These are phyloP conservation scores for Trametes villosa DNA, from an alignment of 768 basidiomycete species.

Conservation along the genomic window DNA sequence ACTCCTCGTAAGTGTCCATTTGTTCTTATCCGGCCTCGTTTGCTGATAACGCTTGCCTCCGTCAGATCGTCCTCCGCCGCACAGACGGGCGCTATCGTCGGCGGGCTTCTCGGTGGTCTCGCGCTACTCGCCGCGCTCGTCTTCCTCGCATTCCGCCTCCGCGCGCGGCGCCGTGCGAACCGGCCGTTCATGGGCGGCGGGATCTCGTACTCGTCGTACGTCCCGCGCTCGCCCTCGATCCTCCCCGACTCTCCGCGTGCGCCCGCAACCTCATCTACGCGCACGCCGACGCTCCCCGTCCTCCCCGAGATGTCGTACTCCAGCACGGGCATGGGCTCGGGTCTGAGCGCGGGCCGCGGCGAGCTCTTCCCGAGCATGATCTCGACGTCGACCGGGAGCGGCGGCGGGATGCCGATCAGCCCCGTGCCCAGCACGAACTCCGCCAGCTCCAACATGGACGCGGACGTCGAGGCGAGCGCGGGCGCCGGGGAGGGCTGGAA, in stretches of 20 bases:
- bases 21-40: too few species aligned
- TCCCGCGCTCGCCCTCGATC: slow-evolving; percentile 11
- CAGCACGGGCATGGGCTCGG: background rate
- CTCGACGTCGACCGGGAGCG: slow-evolving; percentile 18
- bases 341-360: slow-evolving; percentile 15
- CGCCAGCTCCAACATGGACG: background rate
- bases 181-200: slow-evolving; percentile 15
- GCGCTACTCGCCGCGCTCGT: slow-evolving; percentile 11
- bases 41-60: background rate
- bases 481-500: background rate
- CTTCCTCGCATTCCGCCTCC: slow-evolving; percentile 17
- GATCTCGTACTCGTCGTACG: slow-evolving; percentile 15
- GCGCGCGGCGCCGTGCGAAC: slow-evolving; percentile 12
- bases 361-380: slow-evolving; percentile 21
- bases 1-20: background rate
- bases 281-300: background rate
- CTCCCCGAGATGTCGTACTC: slow-evolving; percentile 11
- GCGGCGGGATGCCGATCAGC: slow-evolving; percentile 18
- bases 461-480: background rate
- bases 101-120: slow-evolving; percentile 14
- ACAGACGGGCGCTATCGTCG: slow-evolving; percentile 17
- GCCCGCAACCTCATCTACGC: background rate
- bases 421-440: slow-evolving; percentile 9
- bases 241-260: slow-evolving; percentile 17
- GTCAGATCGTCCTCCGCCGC: background rate